Evolutionary conservation across 306 rosid genomes (phyloP), one percentile per base, ranked within the genome.

Genomic region (Quercus mongolica): DNA sequence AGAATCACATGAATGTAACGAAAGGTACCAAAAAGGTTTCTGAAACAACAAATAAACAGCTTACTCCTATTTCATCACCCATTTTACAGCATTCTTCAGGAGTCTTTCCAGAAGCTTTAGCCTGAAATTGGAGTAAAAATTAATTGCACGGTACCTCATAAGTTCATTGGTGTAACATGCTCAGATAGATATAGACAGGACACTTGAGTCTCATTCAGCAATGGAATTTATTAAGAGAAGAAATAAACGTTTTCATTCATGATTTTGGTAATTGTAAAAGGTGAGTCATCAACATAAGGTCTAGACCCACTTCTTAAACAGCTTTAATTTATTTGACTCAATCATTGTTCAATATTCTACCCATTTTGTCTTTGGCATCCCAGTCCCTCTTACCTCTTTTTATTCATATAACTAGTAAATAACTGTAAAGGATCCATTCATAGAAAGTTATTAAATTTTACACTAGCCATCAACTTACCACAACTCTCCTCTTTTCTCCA

Each of bases 61-160:
- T 91, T 91, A 94, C 99, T 72, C 97, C 97, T n/a, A 79, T 87
- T 78, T 88, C 90, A 79, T 94, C 92, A 69, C 92, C 97, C 95
- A 79, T 76, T 85, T 82, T 70, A 35, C 80, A 76, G 86, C 78
- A 87, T 55, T 91, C 97, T 26, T 77, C 81, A 69, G 90, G 81
- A 83, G 90, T 88, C 83, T 76, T 88, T 84, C 99, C 99, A 2
- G 86, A 91, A 70, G 99, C 94, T 91, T 94, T 94, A 75, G 97
- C 97, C 99, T 94, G 89, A 85, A 75, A 90, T 31, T 73, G 68
- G 49, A 61, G 71, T 30, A 71, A 64, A 73, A 64, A 73, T 69
- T 61, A 80, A 73, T 76, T 25, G 59, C 80, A 71, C 44, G 15
- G 12, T 76, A 62, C 52, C 79, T 46, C 15, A 52, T 20, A 23